Percentiles rank a stretch among this genome's conserved stretches.
Conservation (phyloP, 805 yeast species). For the Torulaspora maleeae region DNA sequence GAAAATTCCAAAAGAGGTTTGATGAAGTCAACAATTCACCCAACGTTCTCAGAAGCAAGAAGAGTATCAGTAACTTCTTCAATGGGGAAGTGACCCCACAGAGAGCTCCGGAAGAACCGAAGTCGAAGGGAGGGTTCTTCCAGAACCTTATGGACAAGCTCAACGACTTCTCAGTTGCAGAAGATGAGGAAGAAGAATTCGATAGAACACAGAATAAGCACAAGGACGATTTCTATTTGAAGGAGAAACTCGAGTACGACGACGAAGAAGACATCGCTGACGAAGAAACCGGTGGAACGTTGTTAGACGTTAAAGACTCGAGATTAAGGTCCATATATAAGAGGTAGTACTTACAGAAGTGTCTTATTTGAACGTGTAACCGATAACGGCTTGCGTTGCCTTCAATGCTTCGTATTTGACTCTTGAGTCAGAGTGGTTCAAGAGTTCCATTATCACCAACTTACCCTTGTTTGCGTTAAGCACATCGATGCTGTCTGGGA, state of each 20-base stretch:
- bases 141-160: constrained; percentile 26
- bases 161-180: constrained; percentile 33
- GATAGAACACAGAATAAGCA: constrained; percentile 20
- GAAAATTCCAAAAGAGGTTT: constrained; percentile 16
- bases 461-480: constrained; percentile 59
- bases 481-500: constrained; percentile 56
- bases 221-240: constrained; percentile 23
- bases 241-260: constrained; percentile 27
- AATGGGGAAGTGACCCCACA: constrained; percentile 4
- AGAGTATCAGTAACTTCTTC: constrained; percentile 25
- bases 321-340: constrained; percentile 6
- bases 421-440: constrained; percentile 75
- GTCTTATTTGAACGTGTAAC: constrained; percentile 58
- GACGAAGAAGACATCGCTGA: constrained; percentile 21
- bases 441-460: constrained; percentile 74
- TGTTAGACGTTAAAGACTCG: constrained; percentile 5
- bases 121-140: constrained; percentile 14
- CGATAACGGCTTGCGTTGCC: constrained; percentile 90
- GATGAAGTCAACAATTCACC: constrained; percentile 25
- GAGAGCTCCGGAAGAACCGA: background rate
- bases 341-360: constrained; percentile 5
- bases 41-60: constrained; percentile 18
- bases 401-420: constrained; percentile 92
- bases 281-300: constrained; percentile 12
- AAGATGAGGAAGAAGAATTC: constrained; percentile 30